Evolutionary conservation across 805 yeast species (phyloP).

Genomic region (Pichia kluyveri): DNA sequence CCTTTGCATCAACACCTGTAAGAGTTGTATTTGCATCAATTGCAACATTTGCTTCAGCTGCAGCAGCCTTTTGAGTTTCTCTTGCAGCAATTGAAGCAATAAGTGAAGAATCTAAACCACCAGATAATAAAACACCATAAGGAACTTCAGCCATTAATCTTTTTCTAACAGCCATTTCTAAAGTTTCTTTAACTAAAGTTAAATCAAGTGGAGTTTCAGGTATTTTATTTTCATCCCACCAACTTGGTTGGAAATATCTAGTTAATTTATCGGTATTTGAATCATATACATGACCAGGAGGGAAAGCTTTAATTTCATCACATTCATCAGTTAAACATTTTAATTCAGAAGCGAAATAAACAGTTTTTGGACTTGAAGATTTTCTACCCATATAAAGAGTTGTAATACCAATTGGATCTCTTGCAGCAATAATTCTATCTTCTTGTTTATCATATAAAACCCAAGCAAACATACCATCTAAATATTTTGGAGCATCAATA

Average conservation of each 20-base stretch:
- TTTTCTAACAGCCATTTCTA: slow-evolving; percentile 95
- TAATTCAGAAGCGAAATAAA: slow-evolving; percentile 88
- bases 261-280: slow-evolving; percentile 78
- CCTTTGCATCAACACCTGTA: slow-evolving; percentile 88
- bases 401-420: slow-evolving; percentile 98
- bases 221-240: slow-evolving; percentile 81
- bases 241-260: slow-evolving; percentile 83
- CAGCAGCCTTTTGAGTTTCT: slow-evolving; percentile 78
- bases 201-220: slow-evolving; percentile 75
- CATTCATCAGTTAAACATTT: slow-evolving; percentile 93
- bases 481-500: slow-evolving; percentile 79
- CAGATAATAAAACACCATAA: slow-evolving; percentile 93
- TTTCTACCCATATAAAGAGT: slow-evolving; percentile 92
- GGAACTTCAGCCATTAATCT: slow-evolving; percentile 99
- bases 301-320: slow-evolving; percentile 88
- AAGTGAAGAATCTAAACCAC: slow-evolving; percentile 94
- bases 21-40: slow-evolving; percentile 55
- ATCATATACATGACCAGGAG: slow-evolving; percentile 97
- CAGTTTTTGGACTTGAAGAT: slow-evolving; percentile 58
- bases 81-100: slow-evolving; percentile 97
- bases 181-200: slow-evolving; percentile 59
- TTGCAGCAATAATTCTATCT: slow-evolving; percentile 90
- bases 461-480: slow-evolving; percentile 98
- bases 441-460: slow-evolving; percentile 74
- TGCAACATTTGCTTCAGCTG: slow-evolving; percentile 31